Base-by-base conservation (phyloP, 2,329 filamentous ascomycete genomes). In the Torrubiella hemipterigena region DNA sequence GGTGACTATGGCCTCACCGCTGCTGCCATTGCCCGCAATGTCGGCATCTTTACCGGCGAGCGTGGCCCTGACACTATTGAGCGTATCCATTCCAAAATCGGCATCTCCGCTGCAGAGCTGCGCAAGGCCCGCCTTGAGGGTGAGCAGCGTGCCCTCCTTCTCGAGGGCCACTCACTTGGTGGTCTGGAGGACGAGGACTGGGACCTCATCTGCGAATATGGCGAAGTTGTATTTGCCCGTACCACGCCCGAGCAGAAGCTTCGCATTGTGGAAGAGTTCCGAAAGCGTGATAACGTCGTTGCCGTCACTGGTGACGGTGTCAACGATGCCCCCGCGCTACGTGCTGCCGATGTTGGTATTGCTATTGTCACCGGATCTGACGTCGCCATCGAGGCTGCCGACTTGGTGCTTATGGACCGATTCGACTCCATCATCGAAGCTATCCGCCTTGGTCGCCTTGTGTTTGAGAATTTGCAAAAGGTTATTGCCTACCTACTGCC, bases 221-320 rank as follows among this genome's bases (percentile, higher is more conserved):
- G 62, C n/a, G 68, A 72, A 40, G 64, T 82, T 14, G 76, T 82
- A 13, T 75, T 81, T 41, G 77, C 77, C 12, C 67, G 77, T 14
- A 81, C 77, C 33, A 73, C 76, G 0, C 78, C 78, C 0, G 67
- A 75, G 34, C 81, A 79, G 22, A 83, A 83, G 45, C 72, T 80
- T 7, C 69, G 76, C 25, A 82, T 83, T 61, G 80, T 84, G 27
- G 69, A 75, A 34, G 75, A 76, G 29, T 63, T 82, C 15, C 76
- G 79, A 40, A 50, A 55, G 14, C 56, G 68, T 11, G 66, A 68
- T 14, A 69, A 73, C 17, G 69, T 68, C 2, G 77, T 73, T 9
- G 78, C 76, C 20, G 80, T 83, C 59, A 83, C 78, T n/a, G 80
- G 79, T 18, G 79, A 85, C 38, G 75, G 75, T 8, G 78, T 76